These are phyloP conservation scores for Talaromyces sp. DNA, from an alignment of 2,329 filamentous ascomycete species.

Conservation along the genomic window DNA sequence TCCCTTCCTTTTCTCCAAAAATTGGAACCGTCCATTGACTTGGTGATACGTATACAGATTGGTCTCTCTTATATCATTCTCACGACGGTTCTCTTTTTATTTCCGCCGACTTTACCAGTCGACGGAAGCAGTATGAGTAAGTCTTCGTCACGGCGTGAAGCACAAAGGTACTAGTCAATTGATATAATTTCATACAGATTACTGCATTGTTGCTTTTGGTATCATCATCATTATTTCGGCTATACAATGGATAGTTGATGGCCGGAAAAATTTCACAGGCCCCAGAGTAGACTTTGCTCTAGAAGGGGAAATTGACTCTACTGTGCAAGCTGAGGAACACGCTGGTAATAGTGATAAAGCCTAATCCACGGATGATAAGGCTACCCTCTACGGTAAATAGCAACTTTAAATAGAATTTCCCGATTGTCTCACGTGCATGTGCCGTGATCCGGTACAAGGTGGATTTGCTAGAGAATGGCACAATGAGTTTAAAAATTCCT, in stretches of 20 bases:
- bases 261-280: slow-evolving; percentile 54
- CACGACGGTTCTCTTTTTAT: slow-evolving; percentile 68
- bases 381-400: background rate
- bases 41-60: slow-evolving; percentile 41
- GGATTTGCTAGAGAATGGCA: background rate
- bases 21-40: background rate
- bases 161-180: background rate
- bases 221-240: slow-evolving; percentile 53
- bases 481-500: background rate
- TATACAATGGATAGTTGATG: slow-evolving; percentile 55
- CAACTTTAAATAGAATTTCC: background rate
- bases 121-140: slow-evolving; percentile 63
- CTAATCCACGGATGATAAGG: background rate
- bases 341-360: background rate
- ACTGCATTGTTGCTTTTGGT: slow-evolving; percentile 49
- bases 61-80: slow-evolving; percentile 57
- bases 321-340: background rate
- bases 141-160: slow-evolving; percentile 14
- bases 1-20: background rate
- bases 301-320: background rate
- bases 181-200: slow-evolving; percentile 19
- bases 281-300: slow-evolving; percentile 41
- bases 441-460: background rate
- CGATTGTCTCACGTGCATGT: background rate
- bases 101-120: slow-evolving; percentile 62